Evolutionary conservation across 2,329 filamentous ascomycete genomes (phyloP).

Genomic region (Claviceps purpurea): DNA sequence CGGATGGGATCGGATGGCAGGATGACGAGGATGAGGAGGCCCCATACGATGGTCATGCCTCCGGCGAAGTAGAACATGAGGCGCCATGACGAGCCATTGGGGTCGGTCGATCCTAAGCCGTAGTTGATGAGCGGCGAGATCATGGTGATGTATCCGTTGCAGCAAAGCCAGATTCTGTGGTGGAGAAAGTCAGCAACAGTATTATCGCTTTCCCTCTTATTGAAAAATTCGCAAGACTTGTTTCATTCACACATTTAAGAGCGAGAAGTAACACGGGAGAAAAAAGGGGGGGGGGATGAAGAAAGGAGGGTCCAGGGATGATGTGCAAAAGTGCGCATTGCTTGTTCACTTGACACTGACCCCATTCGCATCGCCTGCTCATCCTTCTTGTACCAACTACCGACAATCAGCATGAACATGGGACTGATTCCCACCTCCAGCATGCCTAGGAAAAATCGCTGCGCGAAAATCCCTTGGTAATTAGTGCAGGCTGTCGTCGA

Average conservation of each 20-base stretch:
- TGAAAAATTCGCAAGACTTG: not conserved
- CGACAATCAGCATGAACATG: conserved; percentile 10
- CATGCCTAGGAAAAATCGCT: conserved; percentile 27
- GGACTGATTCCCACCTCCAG: conserved; percentile 25
- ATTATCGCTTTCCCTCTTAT: not conserved
- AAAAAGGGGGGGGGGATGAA: not conserved
- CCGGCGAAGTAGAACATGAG: conserved; percentile 49
- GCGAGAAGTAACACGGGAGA: not conserved
- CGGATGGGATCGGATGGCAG: conserved; percentile 49
- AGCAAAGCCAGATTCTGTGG: conserved; percentile 15
- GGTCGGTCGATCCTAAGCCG: conserved; percentile 43
- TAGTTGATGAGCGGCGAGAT: conserved; percentile 47
- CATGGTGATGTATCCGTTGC: conserved; percentile 46
- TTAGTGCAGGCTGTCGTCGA: conserved; percentile 21
- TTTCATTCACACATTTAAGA: not conserved
- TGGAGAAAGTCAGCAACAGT: not conserved
- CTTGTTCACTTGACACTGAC: not conserved
- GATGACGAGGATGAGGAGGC: conserved; percentile 37
- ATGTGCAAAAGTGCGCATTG: not conserved
- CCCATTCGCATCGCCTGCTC: conserved; percentile 26
- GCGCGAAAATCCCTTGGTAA: conserved; percentile 25
- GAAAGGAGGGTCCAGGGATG: not conserved
- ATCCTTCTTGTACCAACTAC: conserved; percentile 6
- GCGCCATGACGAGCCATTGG: conserved; percentile 34
- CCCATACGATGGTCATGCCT: conserved; percentile 40